Conservation (phyloP, 495 filamentous ascomycete genomes). For the Halenospora varia region DNA sequence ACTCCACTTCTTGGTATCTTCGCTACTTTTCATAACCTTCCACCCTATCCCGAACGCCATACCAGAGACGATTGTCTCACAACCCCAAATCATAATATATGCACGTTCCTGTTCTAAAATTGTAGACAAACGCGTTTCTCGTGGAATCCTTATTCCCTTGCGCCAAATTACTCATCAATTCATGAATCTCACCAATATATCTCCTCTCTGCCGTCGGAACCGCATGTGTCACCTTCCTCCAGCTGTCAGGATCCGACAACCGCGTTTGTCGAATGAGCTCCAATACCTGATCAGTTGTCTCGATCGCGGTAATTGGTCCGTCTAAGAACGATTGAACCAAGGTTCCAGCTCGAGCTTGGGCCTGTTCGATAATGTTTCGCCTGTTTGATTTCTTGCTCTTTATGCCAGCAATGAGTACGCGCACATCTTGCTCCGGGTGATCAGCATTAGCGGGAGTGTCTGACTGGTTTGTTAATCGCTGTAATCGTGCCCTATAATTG, state of each 20-base stretch:
- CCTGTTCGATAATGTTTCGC: conserved; percentile 77
- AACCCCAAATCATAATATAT: conserved; percentile 69
- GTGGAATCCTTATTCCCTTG: conserved; percentile 51
- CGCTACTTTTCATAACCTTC: too few species aligned
- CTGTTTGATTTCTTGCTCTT: conserved; percentile 89
- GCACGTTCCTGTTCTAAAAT: conserved; percentile 71
- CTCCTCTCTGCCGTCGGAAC: conserved; percentile 73
- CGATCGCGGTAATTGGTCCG: conserved; percentile 81
- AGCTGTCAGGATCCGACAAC: conserved; percentile 79
- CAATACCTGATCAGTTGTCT: conserved; percentile 82
- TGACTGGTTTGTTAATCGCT: conserved; percentile 22
- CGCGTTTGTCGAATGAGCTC: conserved; percentile 71
- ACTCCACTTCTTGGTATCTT: too few species aligned
- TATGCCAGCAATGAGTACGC: conserved; percentile 74
- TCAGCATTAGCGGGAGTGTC: conserved; percentile 43
- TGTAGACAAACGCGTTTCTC: conserved; percentile 74
- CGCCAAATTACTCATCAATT: conserved; percentile 61
- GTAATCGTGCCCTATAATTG: conserved; percentile 37
- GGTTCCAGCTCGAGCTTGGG: conserved; percentile 58
- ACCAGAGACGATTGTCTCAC: conserved; percentile 20
- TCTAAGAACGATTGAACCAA: conserved; percentile 62
- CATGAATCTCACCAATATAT: conserved; percentile 84
- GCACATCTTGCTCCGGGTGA: conserved; percentile 68
- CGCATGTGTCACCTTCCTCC: conserved; percentile 76
- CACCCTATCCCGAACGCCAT: background rate